phyloP scores from a whole-genome alignment of 2,329 filamentous ascomycete species.

The Fusarium longipes region DNA sequence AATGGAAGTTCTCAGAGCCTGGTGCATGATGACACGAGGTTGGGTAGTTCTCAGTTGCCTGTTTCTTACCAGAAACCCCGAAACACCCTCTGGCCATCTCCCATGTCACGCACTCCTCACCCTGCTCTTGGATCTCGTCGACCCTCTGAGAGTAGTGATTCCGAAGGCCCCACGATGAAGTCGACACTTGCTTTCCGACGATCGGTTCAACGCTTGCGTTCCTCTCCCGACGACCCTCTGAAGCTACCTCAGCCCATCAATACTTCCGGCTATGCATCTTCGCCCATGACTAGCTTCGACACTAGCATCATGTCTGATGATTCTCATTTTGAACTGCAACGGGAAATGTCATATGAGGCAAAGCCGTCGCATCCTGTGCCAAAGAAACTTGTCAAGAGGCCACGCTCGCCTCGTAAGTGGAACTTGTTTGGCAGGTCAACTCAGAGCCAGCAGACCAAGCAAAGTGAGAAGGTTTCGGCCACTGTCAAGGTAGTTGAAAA shows the following conservation, averaged over 20 bases:
- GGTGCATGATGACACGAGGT: constrained; percentile 53
- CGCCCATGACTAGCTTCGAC: constrained; percentile 67
- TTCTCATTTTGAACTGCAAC: constrained; percentile 58
- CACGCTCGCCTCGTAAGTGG: constrained; percentile 70
- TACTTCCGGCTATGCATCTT: constrained; percentile 56
- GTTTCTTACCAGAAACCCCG: constrained; percentile 56
- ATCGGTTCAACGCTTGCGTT: constrained; percentile 64
- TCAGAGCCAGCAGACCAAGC: constrained; percentile 58
- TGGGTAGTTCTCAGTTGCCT: constrained; percentile 54
- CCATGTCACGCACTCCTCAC: constrained; percentile 56
- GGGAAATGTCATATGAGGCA: constrained; percentile 50
- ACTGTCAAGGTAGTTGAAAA: constrained; percentile 61
- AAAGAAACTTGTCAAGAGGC: constrained; percentile 67
- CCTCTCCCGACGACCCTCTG: constrained; percentile 57
- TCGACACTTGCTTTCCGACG: constrained; percentile 66
- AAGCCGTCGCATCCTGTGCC: constrained; percentile 48
- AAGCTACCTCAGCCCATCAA: constrained; percentile 66
- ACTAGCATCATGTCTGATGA: constrained; percentile 69
- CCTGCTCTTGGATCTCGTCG: constrained; percentile 49
- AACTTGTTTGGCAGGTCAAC: constrained; percentile 69
- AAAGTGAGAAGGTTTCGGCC: constrained; percentile 57
- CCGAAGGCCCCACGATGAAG: constrained; percentile 60
- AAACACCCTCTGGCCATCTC: constrained; percentile 65
- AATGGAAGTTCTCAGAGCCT: constrained; percentile 64
- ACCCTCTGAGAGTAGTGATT: constrained; percentile 68